Evolutionary conservation across 2,329 filamentous ascomycete genomes (phyloP), one percentile per base, ranked within the genome.

Genomic region (Allantophomopsis cytisporea): DNA sequence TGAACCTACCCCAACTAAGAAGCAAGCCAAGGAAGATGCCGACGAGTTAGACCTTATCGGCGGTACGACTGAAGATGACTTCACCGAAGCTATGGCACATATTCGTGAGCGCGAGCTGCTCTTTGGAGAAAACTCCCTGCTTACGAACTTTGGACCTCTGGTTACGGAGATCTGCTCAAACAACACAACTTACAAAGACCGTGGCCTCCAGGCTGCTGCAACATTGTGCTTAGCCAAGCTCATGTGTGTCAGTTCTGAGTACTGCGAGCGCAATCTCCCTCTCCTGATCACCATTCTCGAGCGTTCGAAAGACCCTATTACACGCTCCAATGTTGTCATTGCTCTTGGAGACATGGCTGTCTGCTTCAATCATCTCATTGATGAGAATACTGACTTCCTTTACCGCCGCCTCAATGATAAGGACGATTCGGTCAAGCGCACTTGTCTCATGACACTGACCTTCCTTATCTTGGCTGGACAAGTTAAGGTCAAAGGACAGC

Each of bases 341-440:
- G 89, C 91, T 0, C 76, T 98, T 0, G 91, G 91, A 31, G 91
- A 98, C 56, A 98, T 98, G 91, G 93, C 93, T 0, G 91, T 98
- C 16, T 95, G 88, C 71, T 98, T 98, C 71, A 98, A 98, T 56
- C 91, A 98, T 55, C 74, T 98, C 37, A 95, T 98, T 50, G 93
- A 98, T 55, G 93, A 98, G 62, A 96, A 98, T 60, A 98, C 91
- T 0, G 91, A 98, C 57, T 98, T 96, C 66, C 62, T 98, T 33
- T 98, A 98, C 61, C 80, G 91, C 15, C 79, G 93, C 14, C 72
- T 98, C 7, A 93, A 91, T 13, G 93, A 98, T 54, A 67, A 74
- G 13, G 88, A 95, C 50, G 75, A 77, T 16, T 89, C 83, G 2
- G 91, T 98, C 45, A 98, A 96, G 68, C 79, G 91, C 10, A 98